A percentile compares a stretch with the other conserved stretches of the same genome.
phyloP scores from a whole-genome alignment of 305 asterid genomes.

The Striga hermonthica region DNA sequence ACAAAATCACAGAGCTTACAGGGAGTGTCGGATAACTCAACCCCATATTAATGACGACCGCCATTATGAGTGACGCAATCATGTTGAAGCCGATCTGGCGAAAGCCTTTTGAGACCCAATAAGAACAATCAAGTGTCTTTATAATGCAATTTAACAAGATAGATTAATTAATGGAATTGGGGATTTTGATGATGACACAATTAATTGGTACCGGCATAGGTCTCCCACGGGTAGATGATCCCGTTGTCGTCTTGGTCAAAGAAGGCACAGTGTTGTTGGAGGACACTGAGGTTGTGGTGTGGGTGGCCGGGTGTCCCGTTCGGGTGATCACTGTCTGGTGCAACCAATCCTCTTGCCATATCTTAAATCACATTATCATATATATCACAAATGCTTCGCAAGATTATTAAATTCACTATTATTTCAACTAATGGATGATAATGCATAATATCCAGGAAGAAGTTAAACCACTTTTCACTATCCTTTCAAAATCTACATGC shows the following conservation, averaged over 20 bases:
- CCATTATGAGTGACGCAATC: conserved; percentile 45
- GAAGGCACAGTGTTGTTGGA: conserved; percentile 90
- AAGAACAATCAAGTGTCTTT: too few relatives aligned
- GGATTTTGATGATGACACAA: background rate
- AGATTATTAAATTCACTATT: too few relatives aligned
- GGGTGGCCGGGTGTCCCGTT: conserved; percentile 65
- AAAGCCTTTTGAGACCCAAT: conserved; percentile 37
- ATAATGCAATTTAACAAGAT: background rate
- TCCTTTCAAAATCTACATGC: too few relatives aligned
- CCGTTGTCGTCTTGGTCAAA: conserved; percentile 78
- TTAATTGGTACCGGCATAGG: conserved; percentile 56
- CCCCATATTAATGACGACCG: conserved; percentile 45
- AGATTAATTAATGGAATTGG: background rate
- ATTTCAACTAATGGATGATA: too few relatives aligned
- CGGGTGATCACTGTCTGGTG: conserved; percentile 85
- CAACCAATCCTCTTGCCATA: conserved; percentile 73
- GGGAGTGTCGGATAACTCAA: conserved; percentile 70
- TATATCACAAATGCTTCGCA: too few relatives aligned
- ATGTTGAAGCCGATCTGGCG: conserved; percentile 67
- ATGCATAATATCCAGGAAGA: too few relatives aligned
- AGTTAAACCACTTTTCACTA: too few relatives aligned
- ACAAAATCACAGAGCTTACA: conserved; percentile 36
- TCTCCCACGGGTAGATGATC: conserved; percentile 87
- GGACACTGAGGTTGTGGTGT: conserved; percentile 61
- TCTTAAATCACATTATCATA: conserved; percentile 36